Conservation (phyloP, 352 stramenopile genomes). For the Phytophthora pisi region DNA sequence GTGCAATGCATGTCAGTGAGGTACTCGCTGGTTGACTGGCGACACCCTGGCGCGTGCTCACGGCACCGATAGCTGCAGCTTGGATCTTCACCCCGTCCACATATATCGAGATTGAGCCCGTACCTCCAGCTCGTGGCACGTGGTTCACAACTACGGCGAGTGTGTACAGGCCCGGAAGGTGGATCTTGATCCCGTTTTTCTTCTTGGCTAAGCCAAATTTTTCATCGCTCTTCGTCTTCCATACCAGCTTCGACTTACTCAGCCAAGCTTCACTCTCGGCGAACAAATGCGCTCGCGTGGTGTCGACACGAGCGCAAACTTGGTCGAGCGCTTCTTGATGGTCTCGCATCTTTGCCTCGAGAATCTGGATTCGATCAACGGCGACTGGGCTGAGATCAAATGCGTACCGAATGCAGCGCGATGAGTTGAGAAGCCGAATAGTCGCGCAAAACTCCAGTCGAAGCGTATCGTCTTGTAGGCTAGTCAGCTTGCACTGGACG, state of each 20-base stretch:
- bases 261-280: background rate
- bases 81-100: background rate
- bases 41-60: no score
- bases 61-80: background rate
- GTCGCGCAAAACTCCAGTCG: background rate
- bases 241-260: background rate
- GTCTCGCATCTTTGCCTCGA: background rate
- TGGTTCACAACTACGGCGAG: background rate
- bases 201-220: background rate
- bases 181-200: background rate
- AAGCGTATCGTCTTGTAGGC: background rate
- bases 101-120: background rate
- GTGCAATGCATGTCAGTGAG: background rate
- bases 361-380: background rate
- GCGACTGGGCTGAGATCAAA: background rate
- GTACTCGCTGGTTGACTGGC: no score
- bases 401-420: background rate
- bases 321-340: background rate
- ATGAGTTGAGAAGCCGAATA: background rate
- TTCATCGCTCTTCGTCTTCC: no score
- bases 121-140: background rate
- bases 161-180: background rate
- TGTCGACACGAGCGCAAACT: background rate
- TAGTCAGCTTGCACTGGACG: background rate
- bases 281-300: no score